Evolutionary conservation across 148 eudicot genomes (phyloP).

Genomic region (Bassia scoparia): DNA sequence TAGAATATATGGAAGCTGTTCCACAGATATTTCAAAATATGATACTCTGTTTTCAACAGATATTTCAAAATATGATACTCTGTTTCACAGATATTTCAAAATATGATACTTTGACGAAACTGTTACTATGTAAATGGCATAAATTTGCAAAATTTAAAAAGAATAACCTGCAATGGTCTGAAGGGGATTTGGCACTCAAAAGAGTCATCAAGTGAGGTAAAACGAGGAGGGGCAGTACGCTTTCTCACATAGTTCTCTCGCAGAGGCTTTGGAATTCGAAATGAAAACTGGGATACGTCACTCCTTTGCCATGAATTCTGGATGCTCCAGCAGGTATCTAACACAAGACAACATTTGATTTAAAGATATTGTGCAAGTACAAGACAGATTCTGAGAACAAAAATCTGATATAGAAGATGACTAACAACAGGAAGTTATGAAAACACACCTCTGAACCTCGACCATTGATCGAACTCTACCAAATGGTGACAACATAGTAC

Average conservation of each 20-base stretch:
- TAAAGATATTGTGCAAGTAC: background rate
- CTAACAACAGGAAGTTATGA: background rate
- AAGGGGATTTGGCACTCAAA: slow-evolving; percentile 2
- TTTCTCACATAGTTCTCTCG: slow-evolving; percentile 84
- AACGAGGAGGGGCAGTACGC: slow-evolving; percentile 57
- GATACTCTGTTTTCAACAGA: too few relatives aligned
- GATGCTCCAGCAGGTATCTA: slow-evolving; percentile 77
- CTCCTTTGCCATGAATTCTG: slow-evolving; percentile 57
- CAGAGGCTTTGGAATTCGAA: slow-evolving; percentile 84
- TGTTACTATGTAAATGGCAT: background rate
- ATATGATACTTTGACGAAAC: background rate
- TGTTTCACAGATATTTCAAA: too few relatives aligned
- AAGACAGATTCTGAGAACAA: background rate
- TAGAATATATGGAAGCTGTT: too few relatives aligned
- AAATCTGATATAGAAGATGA: background rate
- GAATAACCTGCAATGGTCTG: slow-evolving; percentile 23
- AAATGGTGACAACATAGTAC: slow-evolving; percentile 77
- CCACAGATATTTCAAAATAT: background rate
- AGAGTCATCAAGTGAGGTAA: slow-evolving; percentile 1
- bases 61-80: background rate
- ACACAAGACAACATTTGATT: slow-evolving; percentile 10
- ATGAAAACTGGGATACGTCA: slow-evolving; percentile 71
- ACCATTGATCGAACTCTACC: slow-evolving; percentile 87
- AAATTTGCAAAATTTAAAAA: background rate
- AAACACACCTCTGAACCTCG: slow-evolving; percentile 72